phyloP scores from a whole-genome alignment of 169 alveolate species.

The Perkinsus marinus region DNA sequence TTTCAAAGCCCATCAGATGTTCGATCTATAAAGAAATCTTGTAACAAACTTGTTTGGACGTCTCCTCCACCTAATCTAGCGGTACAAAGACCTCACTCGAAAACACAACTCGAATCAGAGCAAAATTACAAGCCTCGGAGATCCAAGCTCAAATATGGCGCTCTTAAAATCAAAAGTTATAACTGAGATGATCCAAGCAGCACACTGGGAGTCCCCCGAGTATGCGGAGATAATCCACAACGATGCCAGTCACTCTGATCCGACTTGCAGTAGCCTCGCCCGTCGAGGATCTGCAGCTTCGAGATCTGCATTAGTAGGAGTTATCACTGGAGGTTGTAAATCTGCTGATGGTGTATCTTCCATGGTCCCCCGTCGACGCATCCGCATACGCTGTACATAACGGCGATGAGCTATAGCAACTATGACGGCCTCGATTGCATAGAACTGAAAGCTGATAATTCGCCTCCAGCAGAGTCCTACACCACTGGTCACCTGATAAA shows the following conservation, averaged over 20 bases:
- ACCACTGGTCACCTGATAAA: not conserved
- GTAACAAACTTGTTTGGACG: too few relatives aligned
- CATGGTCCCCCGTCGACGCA: not conserved
- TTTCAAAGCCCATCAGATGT: too few relatives aligned
- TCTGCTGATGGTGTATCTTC: not conserved
- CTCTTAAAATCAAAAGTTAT: too few relatives aligned
- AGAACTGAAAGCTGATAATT: not conserved
- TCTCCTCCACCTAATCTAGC: too few relatives aligned
- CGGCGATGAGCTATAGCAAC: not conserved
- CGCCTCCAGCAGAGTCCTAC: not conserved
- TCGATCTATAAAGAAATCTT: too few relatives aligned
- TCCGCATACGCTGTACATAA: not conserved
- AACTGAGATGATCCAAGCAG: too few relatives aligned
- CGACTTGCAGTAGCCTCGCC: not conserved
- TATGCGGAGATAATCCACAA: too few relatives aligned
- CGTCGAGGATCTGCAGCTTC: not conserved
- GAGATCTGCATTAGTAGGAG: not conserved
- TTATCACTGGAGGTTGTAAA: not conserved
- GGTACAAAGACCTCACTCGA: too few relatives aligned
- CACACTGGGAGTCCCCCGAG: too few relatives aligned
- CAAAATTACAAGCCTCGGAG: too few relatives aligned
- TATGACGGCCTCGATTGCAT: not conserved
- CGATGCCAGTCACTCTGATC: not conserved
- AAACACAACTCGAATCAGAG: too few relatives aligned
- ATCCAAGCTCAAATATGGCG: too few relatives aligned